Base-by-base conservation (phyloP, 345 rosid genomes). In the Brassica incana region DNA sequence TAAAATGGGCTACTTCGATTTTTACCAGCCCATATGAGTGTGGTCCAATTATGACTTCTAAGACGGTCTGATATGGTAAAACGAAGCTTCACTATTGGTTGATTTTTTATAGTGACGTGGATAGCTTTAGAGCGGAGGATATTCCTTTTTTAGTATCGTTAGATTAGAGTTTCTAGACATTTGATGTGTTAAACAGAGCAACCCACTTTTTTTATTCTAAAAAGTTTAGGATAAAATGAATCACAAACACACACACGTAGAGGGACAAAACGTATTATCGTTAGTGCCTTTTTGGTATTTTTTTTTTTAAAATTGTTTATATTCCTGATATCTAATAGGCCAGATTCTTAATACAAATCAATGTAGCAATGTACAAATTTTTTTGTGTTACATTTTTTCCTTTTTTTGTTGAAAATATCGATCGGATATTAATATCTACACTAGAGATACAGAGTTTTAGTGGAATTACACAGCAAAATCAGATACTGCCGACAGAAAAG, bases 381-480 rank as follows among this genome's bases (percentile, higher is more conserved):
- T 9, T 60, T 3, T 60, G n/a, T 60, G 32, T 60, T 60, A 3
- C 5, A 58, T 58, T 15, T 54, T 23, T 23, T 60, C 3, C 32
- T 23, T 60, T 60, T 23, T 23, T 8, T 20, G 1, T 18, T 18
- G 20, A 6, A 56, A 12, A 27, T 62, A 63, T 30, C 35, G 10
- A 63, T 63, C 35, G n/a, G 36, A 29, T 63, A 14, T 59, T 20
- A 56, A 12, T 61, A 63, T 63, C 20, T 63, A 63, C 67, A 63
- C 18, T n/a, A 6, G 25, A 33, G 1, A 25, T 68, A 69, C 60
- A 69, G 1, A 40, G 32, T 48, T 18, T 27, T 14, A 29, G 72
- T 25, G 61, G 25, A 69, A 69, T 69, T 61, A 69, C 52, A 69
- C 29, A 52, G 60, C 60, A 48, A 69, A 69, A 48, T 0, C 5